phyloP scores from a whole-genome alignment of 2,329 filamentous ascomycete species.

The Sclerotinia nivalis region DNA sequence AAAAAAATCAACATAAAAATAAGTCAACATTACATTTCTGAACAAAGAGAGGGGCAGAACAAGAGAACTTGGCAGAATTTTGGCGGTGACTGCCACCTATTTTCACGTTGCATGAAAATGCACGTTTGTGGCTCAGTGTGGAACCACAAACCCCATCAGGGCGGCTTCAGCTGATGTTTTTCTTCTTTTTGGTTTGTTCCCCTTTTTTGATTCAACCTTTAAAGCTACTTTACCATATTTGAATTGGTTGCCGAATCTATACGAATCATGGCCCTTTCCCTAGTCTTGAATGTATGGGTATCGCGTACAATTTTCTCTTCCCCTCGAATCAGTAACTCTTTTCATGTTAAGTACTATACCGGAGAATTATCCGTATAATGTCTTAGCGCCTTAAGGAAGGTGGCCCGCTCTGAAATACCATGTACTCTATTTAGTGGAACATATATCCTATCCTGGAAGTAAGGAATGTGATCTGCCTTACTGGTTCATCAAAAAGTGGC shows the following conservation, averaged over 20 bases:
- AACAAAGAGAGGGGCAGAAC: background rate
- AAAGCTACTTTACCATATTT: background rate
- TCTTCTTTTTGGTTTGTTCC: background rate
- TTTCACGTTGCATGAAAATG: conserved; percentile 10
- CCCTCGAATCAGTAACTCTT: background rate
- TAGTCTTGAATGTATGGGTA: background rate
- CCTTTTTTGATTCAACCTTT: background rate
- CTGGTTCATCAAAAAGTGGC: background rate
- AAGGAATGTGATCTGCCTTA: conserved; percentile 13
- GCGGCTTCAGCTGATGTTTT: background rate
- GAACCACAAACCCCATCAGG: background rate
- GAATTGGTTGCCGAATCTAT: background rate
- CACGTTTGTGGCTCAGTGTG: conserved; percentile 12
- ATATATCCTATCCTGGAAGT: background rate
- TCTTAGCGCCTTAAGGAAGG: conserved; percentile 1
- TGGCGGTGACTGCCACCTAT: no score
- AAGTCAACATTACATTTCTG: no score
- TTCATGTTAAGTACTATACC: background rate
- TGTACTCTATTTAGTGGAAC: conserved; percentile 10
- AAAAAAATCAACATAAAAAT: no score
- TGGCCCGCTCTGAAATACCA: background rate
- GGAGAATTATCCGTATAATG: conserved; percentile 7
- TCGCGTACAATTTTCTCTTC: background rate
- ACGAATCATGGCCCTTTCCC: background rate
- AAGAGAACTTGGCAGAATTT: background rate